These are phyloP conservation scores for Hypoxylon fuscum DNA, from an alignment of 495 filamentous ascomycete genomes.

Conservation along the genomic window DNA sequence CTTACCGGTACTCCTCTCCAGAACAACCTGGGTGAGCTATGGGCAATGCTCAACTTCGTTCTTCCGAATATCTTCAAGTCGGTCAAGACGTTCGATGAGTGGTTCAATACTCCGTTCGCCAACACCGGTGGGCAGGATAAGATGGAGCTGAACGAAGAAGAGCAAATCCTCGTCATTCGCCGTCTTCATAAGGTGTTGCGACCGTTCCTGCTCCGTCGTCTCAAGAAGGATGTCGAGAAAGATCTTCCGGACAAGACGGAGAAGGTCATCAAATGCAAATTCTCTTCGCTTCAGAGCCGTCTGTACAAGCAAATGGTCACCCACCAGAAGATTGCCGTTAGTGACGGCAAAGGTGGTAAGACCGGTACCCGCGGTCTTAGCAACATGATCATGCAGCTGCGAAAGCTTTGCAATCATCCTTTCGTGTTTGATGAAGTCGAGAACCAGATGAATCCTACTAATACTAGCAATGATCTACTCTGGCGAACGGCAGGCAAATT, in stretches of 20 bases:
- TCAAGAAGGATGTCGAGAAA: conserved; percentile 99
- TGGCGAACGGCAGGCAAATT: conserved; percentile 99
- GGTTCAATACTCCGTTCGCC: conserved; percentile 99
- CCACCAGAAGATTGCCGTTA: conserved; percentile 91
- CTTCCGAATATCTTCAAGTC: conserved; percentile 99
- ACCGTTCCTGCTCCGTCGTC: conserved; percentile 95
- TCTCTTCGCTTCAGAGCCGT: conserved; percentile 91
- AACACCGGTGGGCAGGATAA: conserved; percentile 98
- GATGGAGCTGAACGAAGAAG: conserved; percentile 99
- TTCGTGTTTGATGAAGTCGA: conserved; percentile 99
- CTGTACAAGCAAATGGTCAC: conserved; percentile 97
- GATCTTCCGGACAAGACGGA: conserved; percentile 98
- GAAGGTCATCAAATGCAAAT: conserved; percentile 98
- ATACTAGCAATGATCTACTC: conserved; percentile 86
- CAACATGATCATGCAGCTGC: conserved; percentile 99
- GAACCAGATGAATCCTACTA: conserved; percentile 93
- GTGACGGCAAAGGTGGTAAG: conserved; percentile 95
- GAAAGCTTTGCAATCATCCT: conserved; percentile 98
- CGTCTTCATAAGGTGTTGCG: conserved; percentile 97
- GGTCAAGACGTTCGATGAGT: conserved; percentile 98
- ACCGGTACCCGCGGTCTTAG: conserved; percentile 93
- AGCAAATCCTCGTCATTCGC: conserved; percentile 96
- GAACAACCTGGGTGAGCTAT: conserved; percentile 95
- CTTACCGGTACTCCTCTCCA: conserved; percentile 96
- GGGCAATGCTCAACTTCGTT: conserved; percentile 98